A percentile compares a stretch with the other conserved stretches of the same genome.
Conservation (phyloP, 1,284 basidiomycete species). For the Cutaneotrichosporon sp. region DNA sequence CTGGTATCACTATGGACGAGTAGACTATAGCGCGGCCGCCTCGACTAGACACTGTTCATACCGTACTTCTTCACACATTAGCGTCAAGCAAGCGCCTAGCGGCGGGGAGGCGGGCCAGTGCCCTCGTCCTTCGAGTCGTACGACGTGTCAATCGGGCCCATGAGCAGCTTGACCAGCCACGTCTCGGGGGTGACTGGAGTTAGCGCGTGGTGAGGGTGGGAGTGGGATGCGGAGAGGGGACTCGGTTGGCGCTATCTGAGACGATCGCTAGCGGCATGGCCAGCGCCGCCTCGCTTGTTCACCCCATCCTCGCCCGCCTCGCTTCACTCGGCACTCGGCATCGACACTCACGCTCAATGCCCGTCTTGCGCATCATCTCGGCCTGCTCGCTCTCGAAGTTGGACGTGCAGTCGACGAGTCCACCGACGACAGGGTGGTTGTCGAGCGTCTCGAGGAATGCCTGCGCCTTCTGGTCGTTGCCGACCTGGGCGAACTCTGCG, state of each 20-base stretch:
- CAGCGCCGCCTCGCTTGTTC: no score
- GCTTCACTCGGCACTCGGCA: no score
- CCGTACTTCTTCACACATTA: neutral
- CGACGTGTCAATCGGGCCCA: slow-evolving; percentile 43
- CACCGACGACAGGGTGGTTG: slow-evolving; percentile 53
- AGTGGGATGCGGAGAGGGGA: no score
- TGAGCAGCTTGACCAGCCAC: slow-evolving; percentile 50
- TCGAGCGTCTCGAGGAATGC: slow-evolving; percentile 56
- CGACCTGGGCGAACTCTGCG: slow-evolving; percentile 56
- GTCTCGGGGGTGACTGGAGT: slow-evolving; percentile 31
- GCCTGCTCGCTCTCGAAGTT: slow-evolving; percentile 55
- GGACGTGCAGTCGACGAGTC: slow-evolving; percentile 53
- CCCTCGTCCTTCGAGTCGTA: slow-evolving; percentile 46
- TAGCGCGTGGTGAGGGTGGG: no score
- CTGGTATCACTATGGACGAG: neutral
- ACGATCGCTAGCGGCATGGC: no score
- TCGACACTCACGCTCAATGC: slow-evolving; percentile 19
- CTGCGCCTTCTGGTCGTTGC: slow-evolving; percentile 54
- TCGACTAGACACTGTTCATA: neutral
- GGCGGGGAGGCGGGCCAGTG: neutral
- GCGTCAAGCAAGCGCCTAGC: neutral
- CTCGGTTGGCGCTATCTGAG: no score
- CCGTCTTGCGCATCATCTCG: slow-evolving; percentile 50
- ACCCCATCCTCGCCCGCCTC: no score
- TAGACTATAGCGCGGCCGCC: neutral